phyloP scores from a whole-genome alignment of 768 basidiomycete genomes.

The Russula sp. region DNA sequence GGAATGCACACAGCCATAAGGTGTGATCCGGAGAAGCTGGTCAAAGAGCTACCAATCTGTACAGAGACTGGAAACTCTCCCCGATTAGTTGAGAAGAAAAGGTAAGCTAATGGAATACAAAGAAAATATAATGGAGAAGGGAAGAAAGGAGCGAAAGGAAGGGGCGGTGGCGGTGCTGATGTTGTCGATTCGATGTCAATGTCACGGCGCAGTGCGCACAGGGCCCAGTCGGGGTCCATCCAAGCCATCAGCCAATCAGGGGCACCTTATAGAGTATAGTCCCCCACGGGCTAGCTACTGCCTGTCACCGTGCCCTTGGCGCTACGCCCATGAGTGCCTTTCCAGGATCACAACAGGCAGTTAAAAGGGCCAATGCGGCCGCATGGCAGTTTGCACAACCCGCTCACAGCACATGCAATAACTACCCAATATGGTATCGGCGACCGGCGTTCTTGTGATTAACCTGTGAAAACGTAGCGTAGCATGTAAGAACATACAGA shows the following conservation, averaged over 20 bases:
- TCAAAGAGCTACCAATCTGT: neutral
- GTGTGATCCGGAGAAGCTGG: neutral
- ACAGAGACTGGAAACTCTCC: neutral
- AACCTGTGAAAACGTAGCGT: neutral
- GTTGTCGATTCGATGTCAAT: neutral
- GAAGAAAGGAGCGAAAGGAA: neutral
- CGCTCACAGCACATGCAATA: neutral
- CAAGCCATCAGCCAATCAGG: conserved; percentile 1
- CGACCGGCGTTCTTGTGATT: neutral
- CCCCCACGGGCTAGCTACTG: neutral
- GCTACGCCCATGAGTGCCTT: conserved; percentile 1
- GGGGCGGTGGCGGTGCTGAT: conserved; percentile 11
- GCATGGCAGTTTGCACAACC: neutral
- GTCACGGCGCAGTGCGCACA: neutral
- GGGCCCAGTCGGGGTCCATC: neutral
- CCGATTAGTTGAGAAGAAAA: neutral
- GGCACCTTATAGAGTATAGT: neutral
- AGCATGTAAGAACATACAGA: neutral
- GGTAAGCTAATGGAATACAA: neutral
- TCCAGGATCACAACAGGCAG: neutral
- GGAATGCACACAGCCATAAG: conserved; percentile 17
- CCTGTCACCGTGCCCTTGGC: neutral
- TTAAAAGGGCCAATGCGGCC: neutral
- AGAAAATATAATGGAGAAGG: neutral
- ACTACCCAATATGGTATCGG: neutral